phyloP scores from a whole-genome alignment of 805 yeast species.

The Metschnikowia anglica region DNA sequence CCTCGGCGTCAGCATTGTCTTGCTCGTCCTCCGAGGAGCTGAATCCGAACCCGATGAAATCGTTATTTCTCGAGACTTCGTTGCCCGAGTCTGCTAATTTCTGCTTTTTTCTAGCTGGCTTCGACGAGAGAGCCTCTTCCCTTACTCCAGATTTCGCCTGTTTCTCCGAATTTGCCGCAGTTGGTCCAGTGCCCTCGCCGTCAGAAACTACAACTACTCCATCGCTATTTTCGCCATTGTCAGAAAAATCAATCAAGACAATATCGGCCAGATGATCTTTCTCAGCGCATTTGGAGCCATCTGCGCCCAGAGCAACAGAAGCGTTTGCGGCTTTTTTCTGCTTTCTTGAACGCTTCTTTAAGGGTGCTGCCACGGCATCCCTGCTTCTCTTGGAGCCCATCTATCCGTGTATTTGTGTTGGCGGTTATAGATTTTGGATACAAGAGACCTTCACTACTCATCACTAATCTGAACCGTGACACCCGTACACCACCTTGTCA shows the following conservation, averaged over 20 bases:
- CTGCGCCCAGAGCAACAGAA: not conserved
- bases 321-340: not conserved
- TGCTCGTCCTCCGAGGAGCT: conserved; percentile 46
- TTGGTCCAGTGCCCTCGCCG: not conserved
- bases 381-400: conserved; percentile 16
- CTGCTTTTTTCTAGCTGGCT: conserved; percentile 14
- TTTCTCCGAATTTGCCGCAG: conserved; percentile 24
- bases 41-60: conserved; percentile 56
- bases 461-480: too few species aligned
- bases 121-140: conserved; percentile 6
- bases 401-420: not conserved
- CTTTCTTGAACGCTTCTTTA: conserved; percentile 3
- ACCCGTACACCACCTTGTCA: conserved; percentile 8
- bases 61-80: conserved; percentile 46
- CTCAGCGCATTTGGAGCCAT: too few species aligned
- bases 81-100: conserved; percentile 23
- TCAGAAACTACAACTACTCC: conserved; percentile 11
- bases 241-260: conserved; percentile 33
- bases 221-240: conserved; percentile 22
- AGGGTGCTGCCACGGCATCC: conserved; percentile 8
- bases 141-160: conserved; percentile 12
- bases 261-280: conserved; percentile 19
- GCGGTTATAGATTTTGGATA: too few species aligned
- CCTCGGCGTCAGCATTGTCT: conserved; percentile 22
- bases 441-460: too few species aligned